phyloP scores from a whole-genome alignment of 164 flowering plant species.

The Piper longum region DNA sequence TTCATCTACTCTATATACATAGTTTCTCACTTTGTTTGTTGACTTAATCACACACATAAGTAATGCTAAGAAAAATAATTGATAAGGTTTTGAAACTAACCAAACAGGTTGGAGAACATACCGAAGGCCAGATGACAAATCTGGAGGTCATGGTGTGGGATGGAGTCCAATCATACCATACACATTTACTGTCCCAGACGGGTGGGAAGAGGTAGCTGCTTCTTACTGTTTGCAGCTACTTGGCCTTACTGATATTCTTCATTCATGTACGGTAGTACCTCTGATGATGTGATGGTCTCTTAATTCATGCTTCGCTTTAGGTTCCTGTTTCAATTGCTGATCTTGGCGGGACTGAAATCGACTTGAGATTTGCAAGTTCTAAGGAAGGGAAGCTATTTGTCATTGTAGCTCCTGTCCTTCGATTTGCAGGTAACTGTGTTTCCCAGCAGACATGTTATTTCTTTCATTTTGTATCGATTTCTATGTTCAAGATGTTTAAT shows the following conservation, averaged over 20 bases:
- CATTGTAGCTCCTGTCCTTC: constrained; percentile 83
- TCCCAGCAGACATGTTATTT: not conserved
- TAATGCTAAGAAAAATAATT: too few species aligned
- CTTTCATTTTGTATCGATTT: not conserved
- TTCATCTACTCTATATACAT: not conserved
- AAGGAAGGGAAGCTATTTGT: constrained; percentile 73
- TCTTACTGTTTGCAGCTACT: not conserved
- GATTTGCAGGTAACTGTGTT: constrained; percentile 46
- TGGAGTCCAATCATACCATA: constrained; percentile 99
- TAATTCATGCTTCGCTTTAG: constrained; percentile 15
- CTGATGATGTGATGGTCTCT: too few species aligned
- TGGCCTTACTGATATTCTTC: not conserved
- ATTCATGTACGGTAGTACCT: too few species aligned
- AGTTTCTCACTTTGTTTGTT: not conserved
- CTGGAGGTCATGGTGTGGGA: constrained; percentile 98
- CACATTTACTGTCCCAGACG: constrained; percentile 54
- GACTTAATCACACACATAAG: too few species aligned
- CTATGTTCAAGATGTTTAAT: not conserved
- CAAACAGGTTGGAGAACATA: constrained; percentile 99
- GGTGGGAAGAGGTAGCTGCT: constrained; percentile 74
- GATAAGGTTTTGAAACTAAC: constrained; percentile 18
- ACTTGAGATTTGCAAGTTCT: constrained; percentile 70
- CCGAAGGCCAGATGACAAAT: constrained; percentile 87
- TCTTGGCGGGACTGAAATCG: constrained; percentile 94
- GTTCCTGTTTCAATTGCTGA: constrained; percentile 97